Base-by-base conservation (phyloP, 202 grass and related monocot species). In the Zizania palustris region DNA sequence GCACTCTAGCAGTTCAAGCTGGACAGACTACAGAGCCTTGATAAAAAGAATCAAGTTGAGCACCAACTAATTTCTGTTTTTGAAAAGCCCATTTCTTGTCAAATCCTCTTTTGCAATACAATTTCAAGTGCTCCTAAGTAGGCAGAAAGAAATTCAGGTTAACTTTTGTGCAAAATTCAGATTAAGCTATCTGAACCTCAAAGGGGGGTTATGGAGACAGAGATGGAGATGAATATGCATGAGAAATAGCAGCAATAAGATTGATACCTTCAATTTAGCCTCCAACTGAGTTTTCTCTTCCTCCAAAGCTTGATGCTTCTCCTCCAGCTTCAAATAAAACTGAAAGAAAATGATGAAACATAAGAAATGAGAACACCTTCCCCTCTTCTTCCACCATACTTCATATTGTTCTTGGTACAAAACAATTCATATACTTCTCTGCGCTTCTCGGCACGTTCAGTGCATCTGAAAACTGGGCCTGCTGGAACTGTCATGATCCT, bases 271-370 rank as follows among this genome's bases (percentile, higher is more conserved):
- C 56, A 87, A 69, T 65, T 59, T 93, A 54, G 92, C 89, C 72
- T 99, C 96, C 85, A 80, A 48, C 65, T 99, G 83, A 60, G 38
- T 85, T 77, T 92, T 99, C 68, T 93, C 85, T 77, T 87, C 92
- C 77, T 96, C 89, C 83, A 96, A 81, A 73, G 92, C 92, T 58
- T 89, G 92, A 45, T 96, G 81, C 76, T 87, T 99, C 78, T 99
- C 87, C 77, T 96, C 92, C 76, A 99, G 63, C 69, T 99, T 99
- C 49, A 76, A 65, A 67, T 99, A 99, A 44, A 87, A 99, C 96
- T 99, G 85, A 49, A 77, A 45, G 0, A 59, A 70, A 81, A 7
- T 12, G 28, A 73, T 72, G 5, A 18, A 39, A 35, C 33, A 53
- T 28, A 48, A 73, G 1, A 59, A 39, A 56, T 73, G 2, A 0